Evolutionary conservation across 73 alveolate species (phyloP), one percentile per base, ranked within the genome.

Genomic region (Symbiodinium pilosum): DNA sequence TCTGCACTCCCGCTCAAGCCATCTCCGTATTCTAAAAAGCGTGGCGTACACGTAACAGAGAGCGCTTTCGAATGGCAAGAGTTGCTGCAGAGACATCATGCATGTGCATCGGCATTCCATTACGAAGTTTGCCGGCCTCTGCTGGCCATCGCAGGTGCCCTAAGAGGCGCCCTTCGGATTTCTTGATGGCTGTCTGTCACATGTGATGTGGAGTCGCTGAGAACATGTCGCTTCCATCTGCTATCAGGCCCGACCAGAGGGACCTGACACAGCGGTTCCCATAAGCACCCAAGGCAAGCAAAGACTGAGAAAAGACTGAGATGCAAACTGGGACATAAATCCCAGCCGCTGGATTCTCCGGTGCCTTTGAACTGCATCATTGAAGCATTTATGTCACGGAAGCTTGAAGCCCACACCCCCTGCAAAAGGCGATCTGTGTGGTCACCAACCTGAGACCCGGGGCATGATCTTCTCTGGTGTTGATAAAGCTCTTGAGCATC

Each of bases 131-230:
- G 6, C 4, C 12, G 7, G 52, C 86, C 94, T 87, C 94, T 32
- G 43, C 41, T 3, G 94, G 94, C 94, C 94, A 87, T 1, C 21
- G 43, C 42, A 87, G 94, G 85, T 87, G 85, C 94, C 56, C 32
- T 40, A 87, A 56, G 34, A 87, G 43, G 18, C 68, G 84, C 20
- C 94, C 94, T 85, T 36, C 21, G 38, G 42, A 20, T 38, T 34
- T 12, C 84, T 32, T 16, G 44, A 2, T 40, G 87, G 40, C 84
- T 69, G 21, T 56, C 4, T 32, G 73, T 32, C 32, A 20, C 73
- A 16, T 32, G 9, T 56, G 64, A 8, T 14, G 6, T 56, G 39
- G 81, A 2, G 81, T n/a, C 24, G 81, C 81, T 64, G 81, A 38
- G 81, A 28, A 18, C 81, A 26, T 28, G 81, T 64, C 81, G 81